Conservation (phyloP, 257 asterid species). For the Solanum sejunctum region DNA sequence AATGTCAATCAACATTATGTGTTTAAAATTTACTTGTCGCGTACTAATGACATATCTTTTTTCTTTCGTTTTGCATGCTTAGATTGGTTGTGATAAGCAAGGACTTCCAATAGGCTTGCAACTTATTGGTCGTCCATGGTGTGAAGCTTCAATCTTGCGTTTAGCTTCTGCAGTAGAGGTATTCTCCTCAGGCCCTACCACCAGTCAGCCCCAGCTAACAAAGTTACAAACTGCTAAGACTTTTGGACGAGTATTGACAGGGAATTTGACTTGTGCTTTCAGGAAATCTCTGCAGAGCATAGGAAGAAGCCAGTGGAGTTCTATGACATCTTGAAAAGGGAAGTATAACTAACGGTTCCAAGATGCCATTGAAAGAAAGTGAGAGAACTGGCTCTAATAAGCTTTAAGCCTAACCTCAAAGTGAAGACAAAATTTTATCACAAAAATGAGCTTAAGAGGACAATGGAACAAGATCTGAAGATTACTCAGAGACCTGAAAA, state of each 20-base stretch:
- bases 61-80: background rate
- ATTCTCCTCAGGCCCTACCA: background rate
- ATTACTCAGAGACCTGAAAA: background rate
- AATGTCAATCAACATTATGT: background rate
- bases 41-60: background rate
- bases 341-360: conserved; percentile 8
- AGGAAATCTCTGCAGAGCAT: conserved; percentile 50
- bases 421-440: background rate
- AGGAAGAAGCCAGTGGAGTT: conserved; percentile 72
- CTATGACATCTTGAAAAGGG: conserved; percentile 61
- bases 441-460: background rate
- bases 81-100: conserved; percentile 91
- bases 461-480: background rate
- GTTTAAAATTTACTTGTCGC: background rate
- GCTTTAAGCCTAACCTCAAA: background rate
- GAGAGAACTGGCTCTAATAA: background rate
- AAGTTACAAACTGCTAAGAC: background rate
- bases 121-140: conserved; percentile 96
- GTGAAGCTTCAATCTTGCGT: conserved; percentile 80
- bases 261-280: conserved; percentile 3
- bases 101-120: conserved; percentile 96
- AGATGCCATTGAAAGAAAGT: background rate
- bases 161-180: conserved; percentile 88
- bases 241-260: background rate
- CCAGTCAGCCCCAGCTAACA: background rate